Percentiles rank a stretch among this genome's conserved stretches.
phyloP scores from a whole-genome alignment of 139 green algal genomes.

The Tetradesmus lagerheimii region DNA sequence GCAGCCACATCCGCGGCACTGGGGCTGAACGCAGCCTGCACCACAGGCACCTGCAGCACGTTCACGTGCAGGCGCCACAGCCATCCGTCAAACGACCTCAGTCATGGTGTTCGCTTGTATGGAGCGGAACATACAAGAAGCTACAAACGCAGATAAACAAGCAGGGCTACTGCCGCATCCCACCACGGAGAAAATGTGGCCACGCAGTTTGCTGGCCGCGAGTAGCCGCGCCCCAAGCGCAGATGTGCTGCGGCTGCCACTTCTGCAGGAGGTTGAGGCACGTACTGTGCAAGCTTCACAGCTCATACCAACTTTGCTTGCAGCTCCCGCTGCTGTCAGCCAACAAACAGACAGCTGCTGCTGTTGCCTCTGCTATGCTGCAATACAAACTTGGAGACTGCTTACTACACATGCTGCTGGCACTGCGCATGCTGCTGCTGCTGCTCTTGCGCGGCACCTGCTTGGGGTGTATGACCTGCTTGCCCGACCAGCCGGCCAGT shows the following conservation, averaged over 20 bases:
- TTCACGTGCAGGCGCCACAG: background rate
- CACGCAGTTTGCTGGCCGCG: too few relatives aligned
- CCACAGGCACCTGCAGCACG: conserved; percentile 21
- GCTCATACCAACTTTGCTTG: background rate
- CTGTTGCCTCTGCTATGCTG: background rate
- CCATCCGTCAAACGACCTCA: too few relatives aligned
- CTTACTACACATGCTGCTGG: background rate
- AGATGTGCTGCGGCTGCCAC: too few relatives aligned
- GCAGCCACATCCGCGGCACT: conserved; percentile 34
- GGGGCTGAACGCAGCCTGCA: conserved; percentile 52
- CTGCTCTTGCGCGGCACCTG: background rate
- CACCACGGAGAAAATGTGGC: too few relatives aligned
- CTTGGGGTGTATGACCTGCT: conserved; percentile 61
- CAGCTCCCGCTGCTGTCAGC: background rate
- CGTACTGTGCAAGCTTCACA: background rate
- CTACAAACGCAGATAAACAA: background rate
- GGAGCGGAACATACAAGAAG: too few relatives aligned
- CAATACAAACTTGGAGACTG: too few relatives aligned
- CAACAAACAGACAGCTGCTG: background rate
- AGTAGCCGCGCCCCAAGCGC: too few relatives aligned
- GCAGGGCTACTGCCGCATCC: conserved; percentile 7
- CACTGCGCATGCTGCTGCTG: background rate
- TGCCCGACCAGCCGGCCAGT: conserved; percentile 47
- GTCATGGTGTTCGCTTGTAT: too few relatives aligned
- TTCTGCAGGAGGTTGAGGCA: too few relatives aligned